Conservation (phyloP, 257 asterid genomes). For the Echium plantagineum region DNA sequence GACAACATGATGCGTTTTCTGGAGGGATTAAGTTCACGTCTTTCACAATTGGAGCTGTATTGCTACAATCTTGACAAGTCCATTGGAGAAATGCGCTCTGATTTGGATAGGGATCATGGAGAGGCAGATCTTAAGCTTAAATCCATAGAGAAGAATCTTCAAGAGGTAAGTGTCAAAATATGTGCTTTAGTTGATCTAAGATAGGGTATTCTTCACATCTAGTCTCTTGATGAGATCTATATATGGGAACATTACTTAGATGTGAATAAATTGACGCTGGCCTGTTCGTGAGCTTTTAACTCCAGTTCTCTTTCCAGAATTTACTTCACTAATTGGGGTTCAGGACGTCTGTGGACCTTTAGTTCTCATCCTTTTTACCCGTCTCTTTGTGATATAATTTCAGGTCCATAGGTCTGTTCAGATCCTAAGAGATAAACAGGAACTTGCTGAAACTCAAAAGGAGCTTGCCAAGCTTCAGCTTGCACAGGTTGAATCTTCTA, state of each 20-base stretch:
- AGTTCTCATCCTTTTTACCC: background rate
- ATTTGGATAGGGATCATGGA: slow-evolving; percentile 57
- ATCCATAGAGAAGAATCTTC: slow-evolving; percentile 74
- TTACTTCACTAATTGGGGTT: no score
- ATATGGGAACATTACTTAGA: no score
- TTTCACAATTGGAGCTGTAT: slow-evolving; percentile 81
- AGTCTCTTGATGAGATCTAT: background rate
- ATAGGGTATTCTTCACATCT: no score
- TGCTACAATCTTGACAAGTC: slow-evolving; percentile 92
- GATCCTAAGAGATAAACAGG: slow-evolving; percentile 89
- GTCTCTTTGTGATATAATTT: slow-evolving; percentile 1
- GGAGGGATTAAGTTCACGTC: slow-evolving; percentile 88
- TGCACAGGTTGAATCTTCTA: slow-evolving; percentile 56
- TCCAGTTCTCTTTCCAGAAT: no score
- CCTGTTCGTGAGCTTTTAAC: no score
- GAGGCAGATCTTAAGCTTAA: slow-evolving; percentile 75
- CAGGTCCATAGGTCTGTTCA: slow-evolving; percentile 95
- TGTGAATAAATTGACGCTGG: no score
- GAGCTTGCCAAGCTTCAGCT: slow-evolving; percentile 92
- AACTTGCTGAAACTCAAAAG: slow-evolving; percentile 84
- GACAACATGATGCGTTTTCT: slow-evolving; percentile 91
- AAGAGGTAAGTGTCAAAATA: slow-evolving; percentile 48
- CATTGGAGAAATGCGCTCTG: slow-evolving; percentile 84
- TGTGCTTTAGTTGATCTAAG: background rate
- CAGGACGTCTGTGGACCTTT: no score